Conservation (phyloP, 176 grass and related monocot genomes). For the Tuctoria greenei region DNA sequence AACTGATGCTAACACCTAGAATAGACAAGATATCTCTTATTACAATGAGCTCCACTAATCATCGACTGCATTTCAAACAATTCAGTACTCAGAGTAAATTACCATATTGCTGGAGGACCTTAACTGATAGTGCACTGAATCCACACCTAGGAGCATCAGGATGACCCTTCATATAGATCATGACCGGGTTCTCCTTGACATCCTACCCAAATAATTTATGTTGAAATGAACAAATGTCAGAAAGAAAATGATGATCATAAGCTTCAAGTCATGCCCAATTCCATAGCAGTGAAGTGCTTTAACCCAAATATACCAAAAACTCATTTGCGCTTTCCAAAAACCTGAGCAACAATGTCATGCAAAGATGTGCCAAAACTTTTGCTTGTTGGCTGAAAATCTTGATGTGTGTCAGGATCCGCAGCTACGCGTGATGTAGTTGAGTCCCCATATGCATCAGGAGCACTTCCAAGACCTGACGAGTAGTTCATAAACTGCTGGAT, state of each 20-base stretch:
- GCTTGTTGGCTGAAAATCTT: conserved; percentile 73
- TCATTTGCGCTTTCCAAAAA: conserved; percentile 34
- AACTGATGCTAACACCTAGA: conserved; percentile 46
- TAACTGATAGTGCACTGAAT: conserved; percentile 90
- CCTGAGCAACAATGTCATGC: conserved; percentile 48
- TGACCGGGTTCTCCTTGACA: conserved; percentile 70
- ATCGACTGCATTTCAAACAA: conserved; percentile 8
- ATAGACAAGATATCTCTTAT: conserved; percentile 30
- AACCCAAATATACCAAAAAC: conserved; percentile 4
- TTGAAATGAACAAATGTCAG: conserved; percentile 13
- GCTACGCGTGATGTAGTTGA: conserved; percentile 40
- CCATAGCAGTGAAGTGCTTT: neutral
- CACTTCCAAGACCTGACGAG: conserved; percentile 37
- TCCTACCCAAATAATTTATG: conserved; percentile 45
- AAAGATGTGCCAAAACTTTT: conserved; percentile 54
- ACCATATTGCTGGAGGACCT: conserved; percentile 89
- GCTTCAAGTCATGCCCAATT: neutral
- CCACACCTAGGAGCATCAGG: conserved; percentile 82
- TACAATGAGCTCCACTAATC: neutral
- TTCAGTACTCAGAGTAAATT: neutral
- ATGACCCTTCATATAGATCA: conserved; percentile 94
- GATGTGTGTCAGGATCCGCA: conserved; percentile 67
- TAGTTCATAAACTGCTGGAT: conserved; percentile 49
- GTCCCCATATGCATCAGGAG: conserved; percentile 38
- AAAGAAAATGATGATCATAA: neutral